phyloP scores from a whole-genome alignment of 805 yeast genomes.

The Candida tammaniensis region DNA sequence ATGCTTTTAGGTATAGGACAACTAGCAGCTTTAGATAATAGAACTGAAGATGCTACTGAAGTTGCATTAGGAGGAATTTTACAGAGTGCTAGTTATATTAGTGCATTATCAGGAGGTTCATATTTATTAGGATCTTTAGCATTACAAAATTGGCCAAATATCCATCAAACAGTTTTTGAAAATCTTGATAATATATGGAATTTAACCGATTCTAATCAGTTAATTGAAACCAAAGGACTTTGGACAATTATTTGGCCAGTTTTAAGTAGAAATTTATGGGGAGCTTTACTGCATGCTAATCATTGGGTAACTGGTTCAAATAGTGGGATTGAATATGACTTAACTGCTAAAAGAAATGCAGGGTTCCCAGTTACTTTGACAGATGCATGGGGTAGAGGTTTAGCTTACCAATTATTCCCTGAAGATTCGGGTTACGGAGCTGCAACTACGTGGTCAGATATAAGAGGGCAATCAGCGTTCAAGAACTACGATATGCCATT shows the following conservation, averaged over 20 bases:
- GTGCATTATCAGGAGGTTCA: slow-evolving; percentile 83
- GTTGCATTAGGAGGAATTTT: slow-evolving; percentile 69
- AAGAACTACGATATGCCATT: slow-evolving; percentile 39
- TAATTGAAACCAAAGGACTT: slow-evolving; percentile 22
- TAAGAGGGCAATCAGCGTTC: slow-evolving; percentile 25
- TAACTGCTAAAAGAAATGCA: slow-evolving; percentile 46
- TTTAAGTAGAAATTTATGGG: slow-evolving; percentile 19
- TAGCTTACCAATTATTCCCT: slow-evolving; percentile 63
- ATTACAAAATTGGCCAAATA: slow-evolving; percentile 69
- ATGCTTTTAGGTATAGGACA: slow-evolving; percentile 80
- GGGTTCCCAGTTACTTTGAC: slow-evolving; percentile 69
- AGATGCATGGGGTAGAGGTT: slow-evolving; percentile 77
- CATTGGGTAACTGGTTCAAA: slow-evolving; percentile 29
- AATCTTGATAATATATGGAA: slow-evolving; percentile 35
- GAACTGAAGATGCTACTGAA: slow-evolving; percentile 53
- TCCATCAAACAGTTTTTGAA: slow-evolving; percentile 50
- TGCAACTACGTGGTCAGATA: slow-evolving; percentile 33
- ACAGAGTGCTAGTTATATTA: slow-evolving; percentile 65
- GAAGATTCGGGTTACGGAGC: slow-evolving; percentile 22
- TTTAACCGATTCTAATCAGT: slow-evolving; percentile 24
- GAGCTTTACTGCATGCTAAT: slow-evolving; percentile 27
- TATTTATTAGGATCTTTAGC: slow-evolving; percentile 75
- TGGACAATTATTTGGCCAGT: slow-evolving; percentile 20
- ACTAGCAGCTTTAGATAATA: slow-evolving; percentile 72
- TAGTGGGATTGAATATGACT: slow-evolving; percentile 48